These are phyloP conservation scores for Colletotrichum trifolii DNA, from an alignment of 2,329 filamentous ascomycete species.

Conservation along the genomic window DNA sequence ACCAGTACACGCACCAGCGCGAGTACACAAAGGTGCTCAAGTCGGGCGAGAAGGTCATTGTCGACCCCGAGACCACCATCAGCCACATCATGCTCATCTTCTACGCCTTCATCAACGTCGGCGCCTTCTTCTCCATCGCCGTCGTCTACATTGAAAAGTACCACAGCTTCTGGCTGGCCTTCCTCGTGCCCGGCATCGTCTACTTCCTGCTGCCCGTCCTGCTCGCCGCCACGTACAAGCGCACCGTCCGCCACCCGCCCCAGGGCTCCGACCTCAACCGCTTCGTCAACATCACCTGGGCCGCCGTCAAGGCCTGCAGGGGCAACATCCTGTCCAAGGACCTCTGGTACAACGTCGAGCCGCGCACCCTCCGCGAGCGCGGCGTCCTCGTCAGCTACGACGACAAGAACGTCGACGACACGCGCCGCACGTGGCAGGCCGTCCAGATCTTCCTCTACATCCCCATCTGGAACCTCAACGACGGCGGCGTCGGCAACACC, in stretches of 20 bases:
- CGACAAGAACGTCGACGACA: conserved; percentile 75
- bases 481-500: conserved; percentile 51
- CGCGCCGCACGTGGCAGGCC: conserved; percentile 61
- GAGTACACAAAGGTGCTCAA: conserved; percentile 58
- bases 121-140: conserved; percentile 62
- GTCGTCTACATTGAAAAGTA: conserved; percentile 65
- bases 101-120: conserved; percentile 66
- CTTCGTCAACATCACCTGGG: conserved; percentile 64
- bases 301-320: conserved; percentile 63
- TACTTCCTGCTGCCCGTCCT: conserved; percentile 70
- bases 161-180: conserved; percentile 61
- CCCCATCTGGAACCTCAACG: conserved; percentile 53
- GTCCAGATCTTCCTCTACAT: conserved; percentile 56
- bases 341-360: conserved; percentile 71
- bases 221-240: conserved; percentile 66
- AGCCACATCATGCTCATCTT: conserved; percentile 76
- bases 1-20: conserved; percentile 63
- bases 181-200: conserved; percentile 58
- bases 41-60: conserved; percentile 72
- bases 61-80: conserved; percentile 74
- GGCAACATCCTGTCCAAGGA: conserved; percentile 64
- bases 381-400: conserved; percentile 67
- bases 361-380: conserved; percentile 58
- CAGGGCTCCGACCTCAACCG: conserved; percentile 74
- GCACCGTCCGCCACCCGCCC: conserved; percentile 67